Base-by-base conservation (phyloP, 2,329 filamentous ascomycete genomes). In the Incumbomyces lentus region DNA sequence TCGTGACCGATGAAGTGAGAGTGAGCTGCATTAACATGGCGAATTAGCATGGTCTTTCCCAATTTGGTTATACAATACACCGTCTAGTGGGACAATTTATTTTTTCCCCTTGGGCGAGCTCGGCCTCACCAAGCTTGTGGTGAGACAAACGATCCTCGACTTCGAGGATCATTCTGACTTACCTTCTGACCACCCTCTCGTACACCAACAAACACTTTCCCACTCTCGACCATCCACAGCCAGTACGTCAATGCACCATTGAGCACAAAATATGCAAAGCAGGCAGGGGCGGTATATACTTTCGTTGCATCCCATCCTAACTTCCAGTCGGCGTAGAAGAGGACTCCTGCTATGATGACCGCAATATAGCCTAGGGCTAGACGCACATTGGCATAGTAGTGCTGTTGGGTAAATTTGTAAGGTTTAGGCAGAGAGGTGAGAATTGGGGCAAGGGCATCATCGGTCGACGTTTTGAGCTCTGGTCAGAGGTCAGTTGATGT, bases 381-480 rank as follows among this genome's bases (percentile, higher is more conserved):
- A 45, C 87, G 86, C 40, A 93, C 77, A 60, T 96, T 89, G 58
- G 81, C 79, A 40, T 92, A 80, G 48, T 68, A 75, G 69, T 96
- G 83, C 53, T 84, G 81, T 67, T 94, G 88, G 52, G 71, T 76
- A 73, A 95, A 95, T 55, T 62, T 61, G 54, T 67, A 68, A 16
- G 66, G 65, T 16, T 64, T 60, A 75, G 81, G 63, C n/a, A 96
- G 80, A 29, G 81, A 85, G 67, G 86, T 90, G 53, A 98, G 81
- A 71, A 96, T 96, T 68, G 92, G 88, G 49, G 85, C 81, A 50
- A 98, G 82, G 48, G 89, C 87, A 68, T 98, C 92, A 70, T 98
- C 92, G 55, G 86, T 87, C 33, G 89, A 93, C 70, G 92, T 94
- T 68, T 96, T 96, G 54, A 98, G 82, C 64, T 96, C 92, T 94